Evolutionary conservation across 2,329 filamentous ascomycete species (phyloP).

Genomic region (Curvularia eragrostidis): DNA sequence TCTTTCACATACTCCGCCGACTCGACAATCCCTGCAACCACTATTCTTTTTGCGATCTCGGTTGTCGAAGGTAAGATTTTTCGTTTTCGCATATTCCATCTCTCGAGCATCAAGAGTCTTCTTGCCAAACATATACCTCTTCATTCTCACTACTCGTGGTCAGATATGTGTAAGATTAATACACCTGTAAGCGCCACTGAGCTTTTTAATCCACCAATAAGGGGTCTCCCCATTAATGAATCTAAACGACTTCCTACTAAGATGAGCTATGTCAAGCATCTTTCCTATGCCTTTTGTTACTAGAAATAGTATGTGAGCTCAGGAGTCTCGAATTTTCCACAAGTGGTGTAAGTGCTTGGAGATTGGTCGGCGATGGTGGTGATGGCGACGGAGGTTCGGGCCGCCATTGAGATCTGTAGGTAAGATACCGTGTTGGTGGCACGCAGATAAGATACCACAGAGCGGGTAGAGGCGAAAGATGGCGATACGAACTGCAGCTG

Average conservation of each 20-base stretch:
- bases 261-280: neutral
- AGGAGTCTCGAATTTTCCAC: conserved; percentile 1
- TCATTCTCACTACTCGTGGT: neutral
- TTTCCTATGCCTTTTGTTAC: neutral
- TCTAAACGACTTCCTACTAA: neutral
- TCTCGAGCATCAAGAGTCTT: neutral
- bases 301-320: conserved; percentile 7
- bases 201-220: conserved; percentile 16
- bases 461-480: conserved; percentile 14
- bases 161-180: neutral
- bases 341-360: neutral
- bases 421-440: conserved; percentile 6
- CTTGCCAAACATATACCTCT: neutral
- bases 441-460: neutral
- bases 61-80: neutral
- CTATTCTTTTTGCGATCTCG: neutral
- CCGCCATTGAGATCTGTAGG: conserved; percentile 3
- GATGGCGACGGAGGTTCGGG: conserved; percentile 6
- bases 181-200: conserved; percentile 1
- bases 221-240: neutral
- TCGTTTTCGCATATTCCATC: neutral
- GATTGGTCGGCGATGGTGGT: neutral
- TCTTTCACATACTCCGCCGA: neutral
- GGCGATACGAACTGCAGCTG: conserved; percentile 11
- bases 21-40: too few relatives aligned